Percentiles rank a stretch among this genome's conserved stretches.
phyloP scores from a whole-genome alignment of 2,329 filamentous ascomycete genomes.

The Fusarium citri region DNA sequence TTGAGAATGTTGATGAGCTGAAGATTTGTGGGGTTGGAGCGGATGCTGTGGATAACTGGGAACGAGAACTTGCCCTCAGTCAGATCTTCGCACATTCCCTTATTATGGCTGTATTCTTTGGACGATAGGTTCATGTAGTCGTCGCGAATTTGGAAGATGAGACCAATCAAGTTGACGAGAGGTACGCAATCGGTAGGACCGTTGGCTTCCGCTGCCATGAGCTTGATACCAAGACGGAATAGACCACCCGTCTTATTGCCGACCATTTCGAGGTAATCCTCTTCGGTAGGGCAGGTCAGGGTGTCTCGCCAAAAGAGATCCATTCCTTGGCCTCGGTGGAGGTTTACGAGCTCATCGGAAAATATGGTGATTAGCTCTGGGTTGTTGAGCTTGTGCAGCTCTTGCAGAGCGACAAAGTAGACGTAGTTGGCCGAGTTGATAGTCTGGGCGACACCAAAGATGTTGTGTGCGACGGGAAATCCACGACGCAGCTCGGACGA shows the following conservation, averaged over 20 bases:
- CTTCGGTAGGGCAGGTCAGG: slow-evolving; percentile 83
- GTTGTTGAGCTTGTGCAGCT: slow-evolving; percentile 78
- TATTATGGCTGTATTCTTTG: slow-evolving; percentile 83
- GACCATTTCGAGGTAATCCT: slow-evolving; percentile 95
- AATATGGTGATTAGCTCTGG: slow-evolving; percentile 76
- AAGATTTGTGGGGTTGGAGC: slow-evolving; percentile 76
- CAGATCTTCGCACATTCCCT: slow-evolving; percentile 93
- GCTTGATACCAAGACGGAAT: slow-evolving; percentile 84
- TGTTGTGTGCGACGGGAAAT: slow-evolving; percentile 83
- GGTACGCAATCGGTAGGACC: slow-evolving; percentile 76
- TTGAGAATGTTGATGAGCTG: slow-evolving; percentile 92
- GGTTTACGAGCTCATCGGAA: slow-evolving; percentile 83
- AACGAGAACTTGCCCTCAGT: slow-evolving; percentile 98
- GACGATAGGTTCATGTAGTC: slow-evolving; percentile 91
- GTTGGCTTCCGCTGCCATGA: slow-evolving; percentile 82
- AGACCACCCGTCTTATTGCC: slow-evolving; percentile 90
- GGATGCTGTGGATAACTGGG: slow-evolving; percentile 93
- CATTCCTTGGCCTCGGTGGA: slow-evolving; percentile 90
- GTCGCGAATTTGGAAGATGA: slow-evolving; percentile 91
- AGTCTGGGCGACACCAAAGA: slow-evolving; percentile 87
- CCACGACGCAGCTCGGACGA: slow-evolving; percentile 80
- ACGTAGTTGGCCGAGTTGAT: slow-evolving; percentile 93
- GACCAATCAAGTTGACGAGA: slow-evolving; percentile 85
- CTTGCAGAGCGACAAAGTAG: slow-evolving; percentile 83
- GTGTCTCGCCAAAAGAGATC: slow-evolving; percentile 91